Evolutionary conservation across 495 filamentous ascomycete species (phyloP).

Genomic region (Barbatosphaeria neglecta): DNA sequence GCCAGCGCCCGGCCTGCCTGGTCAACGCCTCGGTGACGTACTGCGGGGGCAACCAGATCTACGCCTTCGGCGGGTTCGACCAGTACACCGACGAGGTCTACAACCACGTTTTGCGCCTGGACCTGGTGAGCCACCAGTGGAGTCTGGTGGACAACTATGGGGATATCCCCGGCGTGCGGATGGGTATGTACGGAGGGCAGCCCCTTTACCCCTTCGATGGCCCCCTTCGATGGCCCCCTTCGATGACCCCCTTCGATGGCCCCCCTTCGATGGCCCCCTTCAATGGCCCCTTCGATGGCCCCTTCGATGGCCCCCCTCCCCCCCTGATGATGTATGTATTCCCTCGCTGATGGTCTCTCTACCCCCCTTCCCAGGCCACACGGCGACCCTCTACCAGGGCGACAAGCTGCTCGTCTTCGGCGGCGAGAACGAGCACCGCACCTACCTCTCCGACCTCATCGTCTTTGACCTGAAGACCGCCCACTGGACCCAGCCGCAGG

Average conservation of each 20-base stretch:
- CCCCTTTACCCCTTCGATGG: not conserved
- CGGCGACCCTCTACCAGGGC: constrained; percentile 86
- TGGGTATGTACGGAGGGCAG: constrained; percentile 56
- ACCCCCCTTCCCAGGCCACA: constrained; percentile 54
- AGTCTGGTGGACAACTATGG: constrained; percentile 96
- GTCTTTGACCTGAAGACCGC: constrained; percentile 90
- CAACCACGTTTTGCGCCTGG: constrained; percentile 86
- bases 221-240: too few species aligned
- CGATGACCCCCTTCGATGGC: not conserved
- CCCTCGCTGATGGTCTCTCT: not conserved
- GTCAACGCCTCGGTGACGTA: constrained; percentile 98
- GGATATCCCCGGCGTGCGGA: constrained; percentile 93
- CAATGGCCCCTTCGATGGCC: not conserved
- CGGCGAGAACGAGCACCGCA: constrained; percentile 93
- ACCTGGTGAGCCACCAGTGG: constrained; percentile 81
- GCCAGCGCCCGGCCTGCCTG: constrained; percentile 83
- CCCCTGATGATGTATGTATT: not conserved
- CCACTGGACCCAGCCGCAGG: constrained; percentile 83
- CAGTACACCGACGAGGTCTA: constrained; percentile 99
- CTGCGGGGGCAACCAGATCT: constrained; percentile 89
- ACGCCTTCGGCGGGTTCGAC: constrained; percentile 98
- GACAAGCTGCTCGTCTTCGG: constrained; percentile 93
- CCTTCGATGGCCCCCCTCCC: not conserved
- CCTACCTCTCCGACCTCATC: constrained; percentile 89
- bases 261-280: too few species aligned